These are phyloP conservation scores for Cytospora mali DNA, from an alignment of 2,329 filamentous ascomycete species.

Conservation along the genomic window DNA sequence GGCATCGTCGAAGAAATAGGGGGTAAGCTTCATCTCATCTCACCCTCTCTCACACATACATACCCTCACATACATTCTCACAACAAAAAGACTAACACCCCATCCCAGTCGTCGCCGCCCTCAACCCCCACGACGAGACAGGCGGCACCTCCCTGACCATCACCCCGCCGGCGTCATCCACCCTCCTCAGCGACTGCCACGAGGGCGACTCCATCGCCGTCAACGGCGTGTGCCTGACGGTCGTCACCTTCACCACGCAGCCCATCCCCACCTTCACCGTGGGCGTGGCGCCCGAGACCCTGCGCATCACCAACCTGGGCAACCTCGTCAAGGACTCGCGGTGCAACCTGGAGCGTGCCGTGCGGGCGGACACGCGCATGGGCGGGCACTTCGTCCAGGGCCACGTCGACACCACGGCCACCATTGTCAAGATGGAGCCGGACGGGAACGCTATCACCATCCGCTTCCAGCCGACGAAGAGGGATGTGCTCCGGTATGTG, in stretches of 20 bases:
- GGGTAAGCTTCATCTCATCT: constrained; percentile 59
- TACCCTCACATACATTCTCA: constrained; percentile 22
- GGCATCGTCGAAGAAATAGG: constrained; percentile 92
- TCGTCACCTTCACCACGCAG: constrained; percentile 58
- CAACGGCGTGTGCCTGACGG: constrained; percentile 94
- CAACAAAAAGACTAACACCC: constrained; percentile 5
- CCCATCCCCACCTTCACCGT: constrained; percentile 71
- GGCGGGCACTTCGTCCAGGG: constrained; percentile 98
- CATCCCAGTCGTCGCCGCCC: constrained; percentile 73
- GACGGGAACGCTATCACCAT: constrained; percentile 93
- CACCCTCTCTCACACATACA: constrained; percentile 30
- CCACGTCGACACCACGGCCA: constrained; percentile 89
- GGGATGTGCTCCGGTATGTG: constrained; percentile 76
- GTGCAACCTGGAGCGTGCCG: constrained; percentile 94
- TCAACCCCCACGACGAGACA: constrained; percentile 78
- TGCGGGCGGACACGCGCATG: constrained; percentile 90
- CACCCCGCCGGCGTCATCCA: constrained; percentile 63
- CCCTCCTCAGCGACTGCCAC: constrained; percentile 81
- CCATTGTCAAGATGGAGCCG: constrained; percentile 69
- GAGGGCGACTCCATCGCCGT: constrained; percentile 92
- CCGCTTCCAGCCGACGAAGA: constrained; percentile 73
- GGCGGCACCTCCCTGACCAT: constrained; percentile 92
- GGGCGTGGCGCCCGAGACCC: constrained; percentile 91
- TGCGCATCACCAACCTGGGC: constrained; percentile 94
- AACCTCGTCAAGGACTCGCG: constrained; percentile 63